Conservation (phyloP, 1,139 yeast species). For the Lodderomyces jiufengensis region DNA sequence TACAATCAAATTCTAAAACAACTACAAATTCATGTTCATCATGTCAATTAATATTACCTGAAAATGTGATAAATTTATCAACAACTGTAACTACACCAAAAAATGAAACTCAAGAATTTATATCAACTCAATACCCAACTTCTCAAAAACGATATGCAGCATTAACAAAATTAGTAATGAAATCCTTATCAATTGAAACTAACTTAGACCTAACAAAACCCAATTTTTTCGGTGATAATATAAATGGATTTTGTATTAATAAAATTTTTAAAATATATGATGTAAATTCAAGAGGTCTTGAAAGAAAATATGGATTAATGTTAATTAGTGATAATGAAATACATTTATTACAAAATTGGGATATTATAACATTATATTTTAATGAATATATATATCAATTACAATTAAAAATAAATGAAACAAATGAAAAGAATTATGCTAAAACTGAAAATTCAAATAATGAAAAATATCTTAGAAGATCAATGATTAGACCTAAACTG, state of each 20-base stretch:
- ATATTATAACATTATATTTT: slow-evolving; percentile 48
- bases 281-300: slow-evolving; percentile 73
- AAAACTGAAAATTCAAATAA: slow-evolving; percentile 19
- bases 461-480: slow-evolving; percentile 52
- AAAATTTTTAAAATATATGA: slow-evolving; percentile 68
- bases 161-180: slow-evolving; percentile 57
- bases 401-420: slow-evolving; percentile 38
- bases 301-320: slow-evolving; percentile 65
- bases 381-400: slow-evolving; percentile 49
- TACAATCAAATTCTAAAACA: slow-evolving; percentile 28
- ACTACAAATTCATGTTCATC: slow-evolving; percentile 48
- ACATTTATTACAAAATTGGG: slow-evolving; percentile 55
- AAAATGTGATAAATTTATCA: slow-evolving; percentile 27
- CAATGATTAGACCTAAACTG: slow-evolving; percentile 53
- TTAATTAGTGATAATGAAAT: slow-evolving; percentile 59
- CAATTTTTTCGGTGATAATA: slow-evolving; percentile 65
- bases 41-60: slow-evolving; percentile 52
- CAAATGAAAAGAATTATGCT: slow-evolving; percentile 12
- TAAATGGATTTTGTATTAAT: slow-evolving; percentile 64
- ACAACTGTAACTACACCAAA: too few relatives aligned
- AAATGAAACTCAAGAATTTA: slow-evolving; percentile 14
- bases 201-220: slow-evolving; percentile 65
- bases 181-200: slow-evolving; percentile 70
- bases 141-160: slow-evolving; percentile 50
- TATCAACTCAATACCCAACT: slow-evolving; percentile 66